phyloP scores from a whole-genome alignment of 495 filamentous ascomycete genomes.

The Neurospora cerealis region DNA sequence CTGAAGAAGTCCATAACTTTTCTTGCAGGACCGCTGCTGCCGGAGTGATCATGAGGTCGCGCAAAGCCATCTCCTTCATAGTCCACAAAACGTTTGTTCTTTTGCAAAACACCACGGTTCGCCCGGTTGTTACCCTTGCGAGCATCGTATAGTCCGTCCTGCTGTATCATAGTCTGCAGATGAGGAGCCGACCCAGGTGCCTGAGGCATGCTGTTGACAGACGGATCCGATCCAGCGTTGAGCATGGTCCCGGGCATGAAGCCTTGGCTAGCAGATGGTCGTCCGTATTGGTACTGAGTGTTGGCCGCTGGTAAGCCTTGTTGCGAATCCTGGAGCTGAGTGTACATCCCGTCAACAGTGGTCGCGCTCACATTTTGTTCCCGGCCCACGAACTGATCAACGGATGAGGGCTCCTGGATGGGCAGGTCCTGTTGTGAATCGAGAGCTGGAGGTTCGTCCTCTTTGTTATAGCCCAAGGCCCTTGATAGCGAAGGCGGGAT shows the following conservation, averaged over 20 bases:
- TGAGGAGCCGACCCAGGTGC: conserved; percentile 25
- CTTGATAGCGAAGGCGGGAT: conserved; percentile 68
- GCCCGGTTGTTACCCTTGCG: conserved; percentile 14
- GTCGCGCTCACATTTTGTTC: conserved; percentile 20
- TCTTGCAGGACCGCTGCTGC: conserved; percentile 74
- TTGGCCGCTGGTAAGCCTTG: conserved; percentile 7
- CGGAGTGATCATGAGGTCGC: conserved; percentile 54
- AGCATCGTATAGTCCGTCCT: conserved; percentile 12
- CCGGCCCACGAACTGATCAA: conserved; percentile 24
- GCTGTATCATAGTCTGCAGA: conserved; percentile 19
- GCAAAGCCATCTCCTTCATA: conserved; percentile 71
- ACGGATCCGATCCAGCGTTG: conserved; percentile 33
- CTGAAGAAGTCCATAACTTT: conserved; percentile 98
- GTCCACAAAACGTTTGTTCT: conserved; percentile 79
- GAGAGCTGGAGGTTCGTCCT: conserved; percentile 25
- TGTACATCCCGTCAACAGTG: conserved; percentile 33
- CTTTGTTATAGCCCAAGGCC: conserved; percentile 41
- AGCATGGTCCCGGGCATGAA: conserved; percentile 33
- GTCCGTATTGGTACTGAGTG: conserved; percentile 26
- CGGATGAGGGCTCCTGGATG: conserved; percentile 36
- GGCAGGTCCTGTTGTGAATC: conserved; percentile 37
- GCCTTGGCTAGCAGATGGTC: conserved; percentile 24
- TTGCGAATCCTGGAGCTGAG: conserved; percentile 25
- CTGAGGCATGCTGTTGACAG: conserved; percentile 29
- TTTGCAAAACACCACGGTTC: conserved; percentile 56